Conservation (phyloP, 129 eudicot species). For the Pseudognaphalium luteoalbum region DNA sequence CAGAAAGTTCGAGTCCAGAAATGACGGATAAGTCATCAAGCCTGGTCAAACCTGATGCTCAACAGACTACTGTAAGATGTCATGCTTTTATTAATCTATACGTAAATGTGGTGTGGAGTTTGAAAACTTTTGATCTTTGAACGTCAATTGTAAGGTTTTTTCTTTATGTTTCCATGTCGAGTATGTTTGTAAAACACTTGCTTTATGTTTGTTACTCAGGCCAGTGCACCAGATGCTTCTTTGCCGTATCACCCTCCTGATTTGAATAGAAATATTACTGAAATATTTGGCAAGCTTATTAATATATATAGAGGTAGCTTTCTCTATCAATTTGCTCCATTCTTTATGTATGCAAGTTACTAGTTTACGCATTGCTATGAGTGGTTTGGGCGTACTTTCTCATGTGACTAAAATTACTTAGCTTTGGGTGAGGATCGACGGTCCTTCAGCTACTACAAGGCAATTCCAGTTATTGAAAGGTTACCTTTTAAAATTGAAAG, state of each 20-base stretch:
- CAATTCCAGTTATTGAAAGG: constrained; percentile 91
- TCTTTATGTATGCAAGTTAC: not conserved
- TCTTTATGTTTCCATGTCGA: not conserved
- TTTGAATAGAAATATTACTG: constrained; percentile 72
- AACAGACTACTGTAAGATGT: constrained; percentile 47
- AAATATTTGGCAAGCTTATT: constrained; percentile 81
- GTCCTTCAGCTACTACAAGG: constrained; percentile 94
- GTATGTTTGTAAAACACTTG: constrained; percentile 17
- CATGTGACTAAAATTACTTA: constrained; percentile 28
- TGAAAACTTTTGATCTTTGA: not conserved
- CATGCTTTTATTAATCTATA: constrained; percentile 5
- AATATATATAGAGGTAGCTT: constrained; percentile 83
- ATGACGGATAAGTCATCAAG: constrained; percentile 23
- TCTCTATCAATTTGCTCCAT: not conserved
- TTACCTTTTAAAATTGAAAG: constrained; percentile 81
- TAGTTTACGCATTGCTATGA: constrained; percentile 18
- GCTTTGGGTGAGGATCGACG: constrained; percentile 95
- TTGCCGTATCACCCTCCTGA: constrained; percentile 86
- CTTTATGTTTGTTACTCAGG: constrained; percentile 44
- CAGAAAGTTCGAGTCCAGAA: constrained; percentile 37
- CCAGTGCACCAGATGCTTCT: constrained; percentile 45
- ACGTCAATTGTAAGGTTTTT: not conserved
- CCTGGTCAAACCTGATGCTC: constrained; percentile 32
- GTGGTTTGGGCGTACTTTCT: constrained; percentile 13
- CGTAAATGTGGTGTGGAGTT: not conserved